Conservation (phyloP, 2,329 filamentous ascomycete species). For the Coccinonectria pachysandricola region DNA sequence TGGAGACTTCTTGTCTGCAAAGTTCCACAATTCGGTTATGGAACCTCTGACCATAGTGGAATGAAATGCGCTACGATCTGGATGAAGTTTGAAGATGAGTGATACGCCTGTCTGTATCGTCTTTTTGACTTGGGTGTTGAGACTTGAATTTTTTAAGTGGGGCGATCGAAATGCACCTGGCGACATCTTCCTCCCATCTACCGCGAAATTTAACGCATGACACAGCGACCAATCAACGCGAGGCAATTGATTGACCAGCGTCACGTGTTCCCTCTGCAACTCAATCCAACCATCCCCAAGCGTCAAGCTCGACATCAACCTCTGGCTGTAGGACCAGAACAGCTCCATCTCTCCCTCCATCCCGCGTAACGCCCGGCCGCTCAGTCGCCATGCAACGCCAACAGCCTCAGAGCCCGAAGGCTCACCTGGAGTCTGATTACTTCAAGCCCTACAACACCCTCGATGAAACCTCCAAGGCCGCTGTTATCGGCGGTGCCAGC, state of each 20-base stretch:
- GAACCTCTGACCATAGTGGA: no score
- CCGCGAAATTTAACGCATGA: no score
- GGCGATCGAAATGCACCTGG: no score
- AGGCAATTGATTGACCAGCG: conserved; percentile 24
- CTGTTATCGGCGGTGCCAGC: conserved; percentile 51
- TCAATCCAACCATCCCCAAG: conserved; percentile 14
- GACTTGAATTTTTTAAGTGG: no score
- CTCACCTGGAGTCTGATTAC: conserved; percentile 15
- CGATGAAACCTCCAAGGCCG: conserved; percentile 52
- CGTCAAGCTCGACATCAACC: conserved; percentile 11
- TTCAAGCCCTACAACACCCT: conserved; percentile 72
- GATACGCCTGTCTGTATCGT: no score
- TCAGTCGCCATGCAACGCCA: conserved; percentile 25
- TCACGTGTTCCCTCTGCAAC: conserved; percentile 25
- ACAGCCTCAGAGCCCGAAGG: conserved; percentile 17
- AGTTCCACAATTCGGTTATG: no score
- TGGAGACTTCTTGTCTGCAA: no score
- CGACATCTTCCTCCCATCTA: no score
- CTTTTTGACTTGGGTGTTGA: no score
- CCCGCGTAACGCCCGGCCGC: conserved; percentile 7
- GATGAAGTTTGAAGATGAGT: no score
- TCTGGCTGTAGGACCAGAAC: conserved; percentile 17
- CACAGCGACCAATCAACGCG: conserved; percentile 19
- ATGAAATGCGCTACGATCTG: no score
- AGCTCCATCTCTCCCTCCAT: no score